Percentiles rank a stretch among this genome's conserved stretches.
phyloP scores from a whole-genome alignment of 805 yeast species.

The Sporopachydermia quercuum region DNA sequence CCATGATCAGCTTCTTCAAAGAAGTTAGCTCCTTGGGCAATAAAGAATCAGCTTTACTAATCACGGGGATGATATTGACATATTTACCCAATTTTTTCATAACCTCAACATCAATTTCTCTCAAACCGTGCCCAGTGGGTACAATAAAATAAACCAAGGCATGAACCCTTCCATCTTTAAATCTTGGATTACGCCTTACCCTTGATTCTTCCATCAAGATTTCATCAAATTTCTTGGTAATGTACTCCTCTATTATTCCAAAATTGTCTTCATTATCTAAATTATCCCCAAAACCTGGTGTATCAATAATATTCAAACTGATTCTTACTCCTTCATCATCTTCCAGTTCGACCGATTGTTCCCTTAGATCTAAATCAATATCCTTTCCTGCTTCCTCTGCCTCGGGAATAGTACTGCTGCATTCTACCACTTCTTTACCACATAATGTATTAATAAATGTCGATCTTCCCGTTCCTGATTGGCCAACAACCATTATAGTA shows the following conservation, averaged over 20 bases:
- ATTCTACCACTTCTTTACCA: constrained; percentile 68
- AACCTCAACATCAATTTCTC: constrained; percentile 62
- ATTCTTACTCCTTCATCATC: constrained; percentile 79
- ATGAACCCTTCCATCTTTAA: constrained; percentile 74
- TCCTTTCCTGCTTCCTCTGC: constrained; percentile 37
- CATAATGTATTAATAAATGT: constrained; percentile 84
- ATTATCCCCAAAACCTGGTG: constrained; percentile 73
- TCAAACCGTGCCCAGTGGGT: constrained; percentile 75
- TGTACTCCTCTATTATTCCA: constrained; percentile 57
- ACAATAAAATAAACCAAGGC: constrained; percentile 61
- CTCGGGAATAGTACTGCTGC: constrained; percentile 40
- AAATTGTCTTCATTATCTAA: constrained; percentile 51
- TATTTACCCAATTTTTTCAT: constrained; percentile 67
- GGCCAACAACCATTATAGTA: constrained; percentile 77
- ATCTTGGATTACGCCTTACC: constrained; percentile 73
- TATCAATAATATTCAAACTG: constrained; percentile 59
- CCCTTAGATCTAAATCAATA: constrained; percentile 49
- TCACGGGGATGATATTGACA: constrained; percentile 75
- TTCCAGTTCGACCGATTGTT: constrained; percentile 71
- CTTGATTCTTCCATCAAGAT: constrained; percentile 67
- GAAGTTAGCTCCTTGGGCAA: constrained; percentile 57
- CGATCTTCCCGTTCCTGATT: constrained; percentile 81
- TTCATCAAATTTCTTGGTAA: constrained; percentile 74
- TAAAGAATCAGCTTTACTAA: constrained; percentile 75
- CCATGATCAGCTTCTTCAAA: constrained; percentile 60